phyloP scores from a whole-genome alignment of 2,329 filamentous ascomycete species.

The Leptographium procerum region DNA sequence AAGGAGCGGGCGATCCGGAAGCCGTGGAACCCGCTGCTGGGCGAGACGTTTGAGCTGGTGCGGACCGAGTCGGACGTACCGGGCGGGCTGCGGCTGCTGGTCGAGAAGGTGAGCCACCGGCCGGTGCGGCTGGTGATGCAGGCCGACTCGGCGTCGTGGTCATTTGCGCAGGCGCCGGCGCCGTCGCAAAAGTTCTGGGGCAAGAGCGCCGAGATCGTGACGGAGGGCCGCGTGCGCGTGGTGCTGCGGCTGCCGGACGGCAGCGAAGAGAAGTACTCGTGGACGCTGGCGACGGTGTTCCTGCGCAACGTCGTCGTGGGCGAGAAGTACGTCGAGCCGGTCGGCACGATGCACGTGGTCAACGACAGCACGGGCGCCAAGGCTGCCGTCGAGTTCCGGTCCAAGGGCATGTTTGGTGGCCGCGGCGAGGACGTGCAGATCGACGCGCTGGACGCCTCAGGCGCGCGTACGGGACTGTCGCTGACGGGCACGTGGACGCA shows the following conservation, averaged over 20 bases:
- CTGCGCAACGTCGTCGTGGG: slow-evolving; percentile 93
- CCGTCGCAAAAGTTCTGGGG: slow-evolving; percentile 98
- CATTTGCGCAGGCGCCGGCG: slow-evolving; percentile 73
- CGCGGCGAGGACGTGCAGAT: slow-evolving; percentile 81
- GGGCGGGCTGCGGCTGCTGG: slow-evolving; percentile 81
- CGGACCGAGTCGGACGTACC: slow-evolving; percentile 64
- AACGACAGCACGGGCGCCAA: slow-evolving; percentile 79
- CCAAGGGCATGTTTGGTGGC: slow-evolving; percentile 94
- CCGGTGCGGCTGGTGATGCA: slow-evolving; percentile 90
- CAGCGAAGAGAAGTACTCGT: slow-evolving; percentile 74
- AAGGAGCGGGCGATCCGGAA: slow-evolving; percentile 91
- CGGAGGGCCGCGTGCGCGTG: slow-evolving; percentile 74
- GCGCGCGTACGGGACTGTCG: slow-evolving; percentile 52
- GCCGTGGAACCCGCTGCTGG: slow-evolving; percentile 92
- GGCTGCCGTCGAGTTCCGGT: slow-evolving; percentile 81
- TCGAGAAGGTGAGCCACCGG: slow-evolving; percentile 89
- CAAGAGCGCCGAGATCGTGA: slow-evolving; percentile 88
- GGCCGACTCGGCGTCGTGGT: slow-evolving; percentile 78
- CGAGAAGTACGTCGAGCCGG: slow-evolving; percentile 95
- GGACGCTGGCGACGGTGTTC: slow-evolving; percentile 80
- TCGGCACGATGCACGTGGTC: slow-evolving; percentile 74
- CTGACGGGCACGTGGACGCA: slow-evolving; percentile 78
- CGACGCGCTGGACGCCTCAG: slow-evolving; percentile 57
- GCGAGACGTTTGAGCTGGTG: slow-evolving; percentile 89
- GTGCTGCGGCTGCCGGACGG: slow-evolving; percentile 52